Percentiles rank a stretch among this genome's conserved stretches.
These are phyloP conservation scores for Danielia reshetovae DNA, from an alignment of 805 yeast species.

Conservation along the genomic window DNA sequence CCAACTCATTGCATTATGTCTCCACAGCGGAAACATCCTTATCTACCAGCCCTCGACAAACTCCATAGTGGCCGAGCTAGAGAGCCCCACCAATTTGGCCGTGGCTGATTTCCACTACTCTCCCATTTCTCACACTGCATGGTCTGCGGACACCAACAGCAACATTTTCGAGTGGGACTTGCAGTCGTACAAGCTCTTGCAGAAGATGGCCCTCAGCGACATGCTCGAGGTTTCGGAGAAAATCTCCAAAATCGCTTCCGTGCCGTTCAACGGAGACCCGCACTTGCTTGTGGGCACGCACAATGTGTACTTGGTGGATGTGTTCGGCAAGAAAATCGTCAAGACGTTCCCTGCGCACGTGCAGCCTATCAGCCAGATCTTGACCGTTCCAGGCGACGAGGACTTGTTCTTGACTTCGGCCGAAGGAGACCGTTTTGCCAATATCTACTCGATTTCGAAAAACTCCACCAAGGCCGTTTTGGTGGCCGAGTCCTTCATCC, in stretches of 20 bases:
- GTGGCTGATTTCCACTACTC: conserved; percentile 50
- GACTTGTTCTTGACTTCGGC: conserved; percentile 68
- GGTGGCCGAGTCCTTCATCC: conserved; percentile 64
- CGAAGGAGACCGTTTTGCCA: conserved; percentile 74
- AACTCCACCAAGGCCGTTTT: conserved; percentile 51
- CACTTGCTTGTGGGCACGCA: conserved; percentile 65
- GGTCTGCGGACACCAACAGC: conserved; percentile 61
- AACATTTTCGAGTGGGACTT: conserved; percentile 61
- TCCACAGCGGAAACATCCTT: conserved; percentile 60
- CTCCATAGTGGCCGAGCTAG: conserved; percentile 50
- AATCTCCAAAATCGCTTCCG: conserved; percentile 28
- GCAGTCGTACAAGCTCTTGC: conserved; percentile 35
- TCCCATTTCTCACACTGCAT: conserved; percentile 39
- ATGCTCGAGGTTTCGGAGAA: conserved; percentile 27
- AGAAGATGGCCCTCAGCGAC: conserved; percentile 41
- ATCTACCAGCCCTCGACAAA: conserved; percentile 66
- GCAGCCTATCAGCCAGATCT: conserved; percentile 54
- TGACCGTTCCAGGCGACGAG: conserved; percentile 30
- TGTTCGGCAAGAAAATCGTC: conserved; percentile 32
- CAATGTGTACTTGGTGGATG: conserved; percentile 52
- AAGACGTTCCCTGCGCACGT: conserved; percentile 74
- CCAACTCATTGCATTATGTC: conserved; percentile 52
- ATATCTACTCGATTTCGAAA: conserved; percentile 53
- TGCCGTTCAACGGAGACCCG: conserved; percentile 28
- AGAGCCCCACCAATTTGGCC: conserved; percentile 41